phyloP scores from a whole-genome alignment of 306 rosid species.

The Cicer bijugum region DNA sequence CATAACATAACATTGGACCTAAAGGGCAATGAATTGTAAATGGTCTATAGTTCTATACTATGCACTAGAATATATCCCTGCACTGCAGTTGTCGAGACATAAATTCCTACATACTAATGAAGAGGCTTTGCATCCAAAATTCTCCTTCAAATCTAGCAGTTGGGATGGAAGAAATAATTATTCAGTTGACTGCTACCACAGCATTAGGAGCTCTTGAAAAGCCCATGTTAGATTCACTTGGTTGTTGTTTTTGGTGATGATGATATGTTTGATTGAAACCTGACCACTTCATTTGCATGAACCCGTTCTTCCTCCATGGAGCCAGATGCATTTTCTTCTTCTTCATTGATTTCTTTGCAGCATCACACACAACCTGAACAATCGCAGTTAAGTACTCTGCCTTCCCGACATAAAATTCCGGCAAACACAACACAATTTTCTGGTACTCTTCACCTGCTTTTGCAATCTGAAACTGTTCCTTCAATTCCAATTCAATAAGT shows the following conservation, averaged over 20 bases:
- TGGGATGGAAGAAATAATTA: constrained; percentile 8
- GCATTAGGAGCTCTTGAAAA: constrained; percentile 45
- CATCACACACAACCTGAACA: constrained; percentile 54
- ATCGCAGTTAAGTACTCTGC: constrained; percentile 51
- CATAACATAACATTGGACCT: constrained; percentile 17
- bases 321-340: constrained; percentile 70
- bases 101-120: constrained; percentile 31
- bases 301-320: constrained; percentile 64
- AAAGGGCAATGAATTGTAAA: not conserved
- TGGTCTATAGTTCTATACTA: constrained; percentile 15
- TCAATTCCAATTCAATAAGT: constrained; percentile 51
- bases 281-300: constrained; percentile 80
- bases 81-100: not conserved
- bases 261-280: constrained; percentile 27
- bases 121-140: constrained; percentile 30
- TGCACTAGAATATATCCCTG: not conserved
- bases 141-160: constrained; percentile 23
- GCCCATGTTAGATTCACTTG: constrained; percentile 38
- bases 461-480: constrained; percentile 57
- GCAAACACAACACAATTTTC: constrained; percentile 46
- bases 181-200: constrained; percentile 51
- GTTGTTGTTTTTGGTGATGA: constrained; percentile 31
- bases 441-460: constrained; percentile 51
- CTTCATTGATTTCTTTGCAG: constrained; percentile 72
- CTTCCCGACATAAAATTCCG: constrained; percentile 52